Percentiles rank a stretch among this genome's conserved stretches.
Conservation (phyloP, 2,329 filamentous ascomycete species). For the Fusarium chuoi region DNA sequence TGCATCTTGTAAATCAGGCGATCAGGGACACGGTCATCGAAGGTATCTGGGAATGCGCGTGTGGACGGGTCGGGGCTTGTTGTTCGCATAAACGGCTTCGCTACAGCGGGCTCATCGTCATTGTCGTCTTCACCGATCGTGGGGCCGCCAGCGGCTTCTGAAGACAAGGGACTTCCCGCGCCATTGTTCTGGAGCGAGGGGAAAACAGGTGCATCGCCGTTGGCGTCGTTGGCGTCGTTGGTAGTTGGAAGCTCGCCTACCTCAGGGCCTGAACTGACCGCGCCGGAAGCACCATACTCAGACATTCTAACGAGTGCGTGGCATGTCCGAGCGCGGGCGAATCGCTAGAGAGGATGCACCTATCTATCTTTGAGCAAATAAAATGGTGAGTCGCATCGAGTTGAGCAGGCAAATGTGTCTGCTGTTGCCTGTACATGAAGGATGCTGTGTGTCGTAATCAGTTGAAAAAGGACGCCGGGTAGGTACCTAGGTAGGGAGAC, state of each 20-base stretch:
- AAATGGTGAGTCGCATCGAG: neutral
- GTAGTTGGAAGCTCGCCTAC: constrained; percentile 28
- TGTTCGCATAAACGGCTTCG: constrained; percentile 66
- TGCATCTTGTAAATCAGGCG: constrained; percentile 77
- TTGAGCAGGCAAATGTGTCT: neutral
- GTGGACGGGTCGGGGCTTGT: constrained; percentile 60
- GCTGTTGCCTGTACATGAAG: neutral
- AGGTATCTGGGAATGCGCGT: constrained; percentile 45
- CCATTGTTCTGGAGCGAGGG: constrained; percentile 52
- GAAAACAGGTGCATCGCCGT: constrained; percentile 46
- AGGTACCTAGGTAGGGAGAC: neutral
- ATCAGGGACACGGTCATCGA: constrained; percentile 49
- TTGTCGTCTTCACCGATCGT: constrained; percentile 59
- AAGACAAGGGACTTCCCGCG: constrained; percentile 42
- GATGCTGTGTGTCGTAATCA: neutral
- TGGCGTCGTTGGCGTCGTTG: constrained; percentile 30
- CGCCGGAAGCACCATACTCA: constrained; percentile 40
- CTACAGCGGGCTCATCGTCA: constrained; percentile 67
- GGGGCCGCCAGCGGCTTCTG: constrained; percentile 39
- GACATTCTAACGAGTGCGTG: constrained; percentile 35
- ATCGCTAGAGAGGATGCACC: neutral
- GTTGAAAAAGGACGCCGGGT: neutral
- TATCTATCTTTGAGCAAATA: constrained; percentile 4
- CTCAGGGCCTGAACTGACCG: constrained; percentile 30
- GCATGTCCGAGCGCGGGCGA: constrained; percentile 13